Base-by-base conservation (phyloP, 306 rosid species). In the Sophora flavescens region DNA sequence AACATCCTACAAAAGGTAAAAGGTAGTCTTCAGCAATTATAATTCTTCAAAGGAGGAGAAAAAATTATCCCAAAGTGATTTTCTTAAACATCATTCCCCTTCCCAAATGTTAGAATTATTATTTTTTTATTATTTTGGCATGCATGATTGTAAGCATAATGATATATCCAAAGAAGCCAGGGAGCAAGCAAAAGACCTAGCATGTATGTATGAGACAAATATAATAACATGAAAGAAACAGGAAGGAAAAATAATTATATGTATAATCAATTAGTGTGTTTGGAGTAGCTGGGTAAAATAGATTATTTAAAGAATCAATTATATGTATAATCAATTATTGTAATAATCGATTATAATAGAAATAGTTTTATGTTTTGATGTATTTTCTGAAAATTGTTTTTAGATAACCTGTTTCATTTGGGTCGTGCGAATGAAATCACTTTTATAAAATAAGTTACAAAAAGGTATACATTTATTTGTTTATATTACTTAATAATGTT, bases 1-100 rank as follows among this genome's bases (percentile, higher is more conserved):
- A 42, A 88, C 78, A 83, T 86, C 97, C 97, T 95, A 85, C 83
- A 58, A 68, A 77, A 54, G 74, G 14, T 1, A 85, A 61, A 72
- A 56, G 13, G 8, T 17, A 63, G 72, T 69, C 16, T 45, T 80
- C 74, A 70, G 60, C 12, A 17, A 62, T 67, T 42, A 42, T 14
- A 22, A 62, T 7, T 53, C 47, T 70, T 64, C 17, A 16, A 13
- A 47, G 59, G 28, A 59, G 58, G 10, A 10, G 22, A 11, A 59
- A 17, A 48, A 12, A 41, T 17, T 56, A 15, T 60, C 47, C 54
- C 32, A 63, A n/a, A 38, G 39, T 10, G 59, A 63, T 22, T 36
- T 50, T 30, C 39, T 51, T 50, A 16, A 10, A 68, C 6, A 68
- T 13, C 26, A 0, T 6, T 57, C 5, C 6, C 57, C 12, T 36